Percentiles rank a stretch among this genome's conserved stretches.
These are phyloP conservation scores for Lenzites betulinus DNA, from an alignment of 768 basidiomycete genomes.

Conservation along the genomic window DNA sequence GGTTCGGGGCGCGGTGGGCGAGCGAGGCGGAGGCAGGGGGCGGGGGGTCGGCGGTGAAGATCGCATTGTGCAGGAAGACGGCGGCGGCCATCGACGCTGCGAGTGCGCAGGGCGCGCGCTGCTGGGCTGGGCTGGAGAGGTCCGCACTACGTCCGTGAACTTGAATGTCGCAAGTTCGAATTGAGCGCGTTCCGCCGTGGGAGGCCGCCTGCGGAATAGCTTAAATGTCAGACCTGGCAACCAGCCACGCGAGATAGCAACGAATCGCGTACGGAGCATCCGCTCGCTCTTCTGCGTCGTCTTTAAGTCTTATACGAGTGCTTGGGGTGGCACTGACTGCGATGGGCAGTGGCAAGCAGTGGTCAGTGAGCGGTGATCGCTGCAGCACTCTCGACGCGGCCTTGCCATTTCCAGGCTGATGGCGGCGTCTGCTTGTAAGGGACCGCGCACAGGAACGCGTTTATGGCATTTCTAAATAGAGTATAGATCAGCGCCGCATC, in stretches of 20 bases:
- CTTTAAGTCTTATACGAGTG: background rate
- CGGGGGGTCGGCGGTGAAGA: conserved; percentile 39
- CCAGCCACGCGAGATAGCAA: conserved; percentile 11
- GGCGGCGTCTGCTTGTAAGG: conserved; percentile 10
- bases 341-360: background rate
- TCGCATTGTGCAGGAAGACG: conserved; percentile 56
- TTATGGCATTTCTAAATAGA: conserved; percentile 6
- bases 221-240: conserved; percentile 9
- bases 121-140: background rate
- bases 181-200: background rate
- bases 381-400: background rate
- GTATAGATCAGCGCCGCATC: background rate
- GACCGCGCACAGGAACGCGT: conserved; percentile 12
- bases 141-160: background rate
- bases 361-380: conserved; percentile 4
- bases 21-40: conserved; percentile 16
- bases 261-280: background rate
- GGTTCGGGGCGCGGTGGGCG: conserved; percentile 7
- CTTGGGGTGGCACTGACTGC: background rate
- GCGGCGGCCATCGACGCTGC: conserved; percentile 49
- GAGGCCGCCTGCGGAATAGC: conserved; percentile 3
- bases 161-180: background rate
- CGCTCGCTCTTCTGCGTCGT: background rate
- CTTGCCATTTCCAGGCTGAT: conserved; percentile 16
- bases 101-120: no score